Evolutionary conservation across 2,329 filamentous ascomycete species (phyloP).

Genomic region (Colletotrichum endophyticum): DNA sequence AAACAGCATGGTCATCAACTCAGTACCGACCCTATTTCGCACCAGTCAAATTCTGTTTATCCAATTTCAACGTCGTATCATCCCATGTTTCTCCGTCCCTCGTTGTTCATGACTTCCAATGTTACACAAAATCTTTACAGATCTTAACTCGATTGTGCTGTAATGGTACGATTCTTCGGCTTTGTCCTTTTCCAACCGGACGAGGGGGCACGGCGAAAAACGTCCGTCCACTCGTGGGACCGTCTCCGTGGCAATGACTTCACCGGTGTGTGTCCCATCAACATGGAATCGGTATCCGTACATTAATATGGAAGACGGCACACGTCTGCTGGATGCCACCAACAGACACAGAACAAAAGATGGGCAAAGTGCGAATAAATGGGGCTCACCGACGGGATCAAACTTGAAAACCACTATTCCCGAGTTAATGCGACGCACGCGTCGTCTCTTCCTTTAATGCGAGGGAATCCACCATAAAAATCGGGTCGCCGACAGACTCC

Average conservation of each 20-base stretch:
- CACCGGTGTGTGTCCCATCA: neutral
- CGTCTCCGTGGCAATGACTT: neutral
- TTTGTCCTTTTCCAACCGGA: neutral
- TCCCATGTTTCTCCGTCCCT: neutral
- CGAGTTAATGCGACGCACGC: neutral
- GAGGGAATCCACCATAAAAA: neutral
- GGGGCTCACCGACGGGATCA: neutral
- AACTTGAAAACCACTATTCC: neutral
- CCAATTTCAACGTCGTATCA: neutral
- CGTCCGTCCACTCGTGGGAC: neutral
- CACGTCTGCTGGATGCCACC: neutral
- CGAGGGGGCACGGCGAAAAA: neutral
- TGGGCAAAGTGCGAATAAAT: neutral
- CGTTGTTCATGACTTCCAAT: neutral
- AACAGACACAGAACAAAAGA: neutral
- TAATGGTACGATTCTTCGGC: neutral
- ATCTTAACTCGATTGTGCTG: neutral
- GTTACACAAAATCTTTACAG: neutral
- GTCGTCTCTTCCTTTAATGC: neutral
- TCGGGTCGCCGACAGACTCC: neutral
- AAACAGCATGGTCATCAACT: neutral
- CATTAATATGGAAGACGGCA: constrained; percentile 17
- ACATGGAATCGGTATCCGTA: neutral
- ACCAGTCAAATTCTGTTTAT: constrained; percentile 4
- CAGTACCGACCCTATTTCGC: neutral